A percentile compares a stretch with the other conserved stretches of the same genome.
phyloP scores from a whole-genome alignment of 441 rosid genomes.

The Gossypium schwendimanii region DNA sequence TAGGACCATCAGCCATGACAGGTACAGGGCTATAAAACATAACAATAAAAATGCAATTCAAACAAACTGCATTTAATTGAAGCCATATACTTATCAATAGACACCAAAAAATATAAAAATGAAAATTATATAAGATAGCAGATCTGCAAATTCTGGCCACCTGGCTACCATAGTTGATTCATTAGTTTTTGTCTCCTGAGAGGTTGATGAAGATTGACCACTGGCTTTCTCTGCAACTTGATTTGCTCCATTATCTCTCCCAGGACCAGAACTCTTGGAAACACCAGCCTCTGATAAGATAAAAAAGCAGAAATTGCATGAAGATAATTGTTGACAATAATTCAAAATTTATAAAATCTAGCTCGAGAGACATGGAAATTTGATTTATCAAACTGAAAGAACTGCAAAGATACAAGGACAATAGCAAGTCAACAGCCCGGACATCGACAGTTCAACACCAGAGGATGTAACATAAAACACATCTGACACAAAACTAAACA shows the following conservation, averaged over 20 bases:
- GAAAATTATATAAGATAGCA: conserved; percentile 8
- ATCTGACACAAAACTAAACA: not conserved
- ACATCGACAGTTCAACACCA: not conserved
- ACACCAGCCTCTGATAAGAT: conserved; percentile 56
- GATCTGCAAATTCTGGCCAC: conserved; percentile 27
- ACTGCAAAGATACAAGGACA: not conserved
- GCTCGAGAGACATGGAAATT: not conserved
- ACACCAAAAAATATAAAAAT: not conserved
- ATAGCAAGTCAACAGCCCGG: not conserved
- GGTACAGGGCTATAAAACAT: conserved; percentile 38
- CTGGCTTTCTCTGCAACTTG: conserved; percentile 49
- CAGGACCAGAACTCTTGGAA: conserved; percentile 43
- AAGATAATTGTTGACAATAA: conserved; percentile 6
- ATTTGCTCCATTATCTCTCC: conserved; percentile 44
- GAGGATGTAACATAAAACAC: not conserved
- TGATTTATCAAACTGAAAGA: not conserved
- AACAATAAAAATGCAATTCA: conserved; percentile 16
- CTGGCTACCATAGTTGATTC: conserved; percentile 38
- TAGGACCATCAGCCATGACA: conserved; percentile 42
- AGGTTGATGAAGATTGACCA: conserved; percentile 34
- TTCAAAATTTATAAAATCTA: not conserved
- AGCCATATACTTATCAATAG: conserved; percentile 2
- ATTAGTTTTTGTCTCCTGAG: conserved; percentile 42
- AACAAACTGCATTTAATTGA: not conserved
- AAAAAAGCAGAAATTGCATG: conserved; percentile 21